Conservation (phyloP, 345 rosid genomes). For the Euphorbia tirucalli region DNA sequence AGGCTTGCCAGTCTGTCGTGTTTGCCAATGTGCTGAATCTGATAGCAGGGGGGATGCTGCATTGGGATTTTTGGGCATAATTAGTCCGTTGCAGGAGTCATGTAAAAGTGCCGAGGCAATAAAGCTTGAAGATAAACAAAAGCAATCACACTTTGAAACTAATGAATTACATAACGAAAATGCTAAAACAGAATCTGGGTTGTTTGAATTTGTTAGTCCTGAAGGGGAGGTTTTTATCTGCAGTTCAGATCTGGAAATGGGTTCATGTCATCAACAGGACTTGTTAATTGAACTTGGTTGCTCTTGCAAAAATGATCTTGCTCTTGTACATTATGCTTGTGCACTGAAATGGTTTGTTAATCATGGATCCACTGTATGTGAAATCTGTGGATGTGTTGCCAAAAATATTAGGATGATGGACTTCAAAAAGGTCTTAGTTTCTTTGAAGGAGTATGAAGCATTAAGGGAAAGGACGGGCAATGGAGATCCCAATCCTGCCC, state of each 20-base stretch:
- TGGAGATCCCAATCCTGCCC: conserved; percentile 60
- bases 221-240: conserved; percentile 78
- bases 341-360: conserved; percentile 97
- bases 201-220: conserved; percentile 67
- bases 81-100: conserved; percentile 45
- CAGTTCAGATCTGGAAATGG: conserved; percentile 70
- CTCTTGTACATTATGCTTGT: conserved; percentile 85
- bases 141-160: conserved; percentile 29
- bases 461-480: conserved; percentile 66
- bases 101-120: conserved; percentile 38
- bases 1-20: conserved; percentile 74
- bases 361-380: conserved; percentile 91
- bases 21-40: conserved; percentile 92
- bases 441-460: conserved; percentile 72
- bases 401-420: conserved; percentile 58
- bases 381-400: conserved; percentile 74
- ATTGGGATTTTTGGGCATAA: conserved; percentile 67
- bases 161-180: conserved; percentile 31
- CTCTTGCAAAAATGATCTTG: conserved; percentile 87
- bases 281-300: conserved; percentile 82
- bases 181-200: conserved; percentile 40
- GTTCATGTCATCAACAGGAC: conserved; percentile 46
- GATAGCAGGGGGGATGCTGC: conserved; percentile 83
- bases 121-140: conserved; percentile 25
- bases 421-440: conserved; percentile 56